Percentiles rank a stretch among this genome's conserved stretches.
Conservation (phyloP, 805 yeast genomes). For the Lipomyces chichibuensis region DNA sequence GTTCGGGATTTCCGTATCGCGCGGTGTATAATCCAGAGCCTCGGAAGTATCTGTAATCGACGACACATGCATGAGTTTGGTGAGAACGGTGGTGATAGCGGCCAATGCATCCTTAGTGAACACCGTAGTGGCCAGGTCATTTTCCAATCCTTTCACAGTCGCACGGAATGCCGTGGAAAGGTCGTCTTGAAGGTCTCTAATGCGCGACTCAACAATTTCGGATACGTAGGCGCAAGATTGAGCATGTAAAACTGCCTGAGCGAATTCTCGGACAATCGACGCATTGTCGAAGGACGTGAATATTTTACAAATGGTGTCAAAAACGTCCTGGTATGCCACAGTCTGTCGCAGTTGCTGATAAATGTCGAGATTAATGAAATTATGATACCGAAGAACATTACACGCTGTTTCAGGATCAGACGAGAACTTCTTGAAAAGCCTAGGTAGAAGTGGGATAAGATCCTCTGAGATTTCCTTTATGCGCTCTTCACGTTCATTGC, state of each 20-base stretch:
- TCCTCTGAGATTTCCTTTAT: slow-evolving; percentile 15
- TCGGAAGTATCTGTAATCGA: slow-evolving; percentile 18
- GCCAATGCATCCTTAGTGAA: slow-evolving; percentile 3
- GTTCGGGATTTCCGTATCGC: slow-evolving; percentile 11
- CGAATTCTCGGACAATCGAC: slow-evolving; percentile 21
- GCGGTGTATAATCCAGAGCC: slow-evolving; percentile 5
- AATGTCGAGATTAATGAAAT: slow-evolving; percentile 35
- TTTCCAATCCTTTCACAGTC: background rate
- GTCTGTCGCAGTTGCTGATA: slow-evolving; percentile 36
- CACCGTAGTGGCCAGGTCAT: slow-evolving; percentile 15
- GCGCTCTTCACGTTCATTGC: slow-evolving; percentile 13
- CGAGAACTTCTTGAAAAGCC: slow-evolving; percentile 38
- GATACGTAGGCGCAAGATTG: slow-evolving; percentile 18
- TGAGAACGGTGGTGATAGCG: background rate
- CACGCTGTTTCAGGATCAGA: slow-evolving; percentile 36
- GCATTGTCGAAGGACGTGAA: slow-evolving; percentile 17
- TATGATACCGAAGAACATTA: slow-evolving; percentile 35
- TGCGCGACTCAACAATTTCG: slow-evolving; percentile 19
- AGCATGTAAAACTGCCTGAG: slow-evolving; percentile 17
- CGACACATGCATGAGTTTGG: slow-evolving; percentile 16
- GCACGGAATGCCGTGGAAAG: slow-evolving; percentile 2
- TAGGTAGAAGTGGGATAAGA: slow-evolving; percentile 34
- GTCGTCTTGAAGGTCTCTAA: slow-evolving; percentile 27
- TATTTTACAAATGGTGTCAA: slow-evolving; percentile 28
- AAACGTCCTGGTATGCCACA: slow-evolving; percentile 37